Percentiles rank a stretch among this genome's conserved stretches.
Conservation (phyloP, 495 filamentous ascomycete species). For the Trichocladium antarcticum region DNA sequence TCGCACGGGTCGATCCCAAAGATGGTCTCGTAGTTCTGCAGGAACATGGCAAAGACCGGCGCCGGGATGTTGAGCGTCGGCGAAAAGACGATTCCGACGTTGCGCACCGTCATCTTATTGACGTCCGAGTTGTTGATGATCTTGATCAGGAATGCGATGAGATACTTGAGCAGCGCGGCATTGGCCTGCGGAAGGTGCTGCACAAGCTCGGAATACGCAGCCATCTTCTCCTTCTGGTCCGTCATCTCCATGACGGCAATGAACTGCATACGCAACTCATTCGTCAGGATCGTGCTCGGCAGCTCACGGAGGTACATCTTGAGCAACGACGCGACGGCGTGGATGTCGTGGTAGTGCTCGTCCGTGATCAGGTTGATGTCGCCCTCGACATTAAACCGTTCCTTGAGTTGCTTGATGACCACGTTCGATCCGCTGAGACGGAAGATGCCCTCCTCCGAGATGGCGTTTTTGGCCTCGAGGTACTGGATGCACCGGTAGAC, state of each 20-base stretch:
- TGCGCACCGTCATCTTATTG: conserved; percentile 97
- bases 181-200: conserved; percentile 74
- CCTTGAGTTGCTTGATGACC: conserved; percentile 79
- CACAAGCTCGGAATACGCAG: conserved; percentile 75
- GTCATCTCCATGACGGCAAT: conserved; percentile 71
- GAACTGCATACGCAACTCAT: conserved; percentile 84
- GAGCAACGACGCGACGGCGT: conserved; percentile 87
- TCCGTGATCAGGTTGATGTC: conserved; percentile 81
- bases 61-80: conserved; percentile 95
- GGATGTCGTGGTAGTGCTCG: conserved; percentile 85
- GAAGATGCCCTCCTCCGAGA: conserved; percentile 89
- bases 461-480: conserved; percentile 70
- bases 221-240: conserved; percentile 63
- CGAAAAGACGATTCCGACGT: conserved; percentile 98
- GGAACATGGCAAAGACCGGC: conserved; percentile 84
- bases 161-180: conserved; percentile 62
- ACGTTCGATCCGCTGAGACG: conserved; percentile 88
- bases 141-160: conserved; percentile 75
- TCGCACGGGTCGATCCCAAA: conserved; percentile 62
- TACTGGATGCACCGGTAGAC: conserved; percentile 96
- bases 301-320: conserved; percentile 92
- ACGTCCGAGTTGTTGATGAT: conserved; percentile 80
- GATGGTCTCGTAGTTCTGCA: conserved; percentile 79
- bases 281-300: conserved; percentile 78
- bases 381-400: conserved; percentile 87